Conservation (phyloP, 352 stramenopile genomes). For the Globisporangium spiculum region DNA sequence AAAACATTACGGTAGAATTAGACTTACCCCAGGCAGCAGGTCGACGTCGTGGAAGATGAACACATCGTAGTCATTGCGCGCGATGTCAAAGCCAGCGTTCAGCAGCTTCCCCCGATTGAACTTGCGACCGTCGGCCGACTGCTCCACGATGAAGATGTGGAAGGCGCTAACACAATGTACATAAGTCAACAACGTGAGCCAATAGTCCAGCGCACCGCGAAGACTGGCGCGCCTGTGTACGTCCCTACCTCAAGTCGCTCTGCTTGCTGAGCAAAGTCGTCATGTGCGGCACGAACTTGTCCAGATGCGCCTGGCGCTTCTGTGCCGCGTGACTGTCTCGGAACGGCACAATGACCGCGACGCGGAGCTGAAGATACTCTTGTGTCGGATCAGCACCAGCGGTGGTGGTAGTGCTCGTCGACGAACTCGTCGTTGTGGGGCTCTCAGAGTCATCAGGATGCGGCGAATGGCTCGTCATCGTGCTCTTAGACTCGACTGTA, state of each 20-base stretch:
- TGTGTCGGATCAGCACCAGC: not conserved
- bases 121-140: slow-evolving; percentile 91
- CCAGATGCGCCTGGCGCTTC: slow-evolving; percentile 84
- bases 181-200: too few relatives aligned
- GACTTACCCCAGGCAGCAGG: slow-evolving; percentile 76
- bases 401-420: not conserved
- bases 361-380: slow-evolving; percentile 15
- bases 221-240: not conserved
- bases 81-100: slow-evolving; percentile 94
- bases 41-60: slow-evolving; percentile 98
- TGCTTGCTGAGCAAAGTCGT: slow-evolving; percentile 63
- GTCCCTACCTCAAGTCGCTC: slow-evolving; percentile 21
- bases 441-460: not conserved
- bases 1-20: not conserved
- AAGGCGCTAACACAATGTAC: slow-evolving; percentile 35
- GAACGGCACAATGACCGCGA: slow-evolving; percentile 93
- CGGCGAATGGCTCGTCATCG: not conserved
- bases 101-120: slow-evolving; percentile 97
- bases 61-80: slow-evolving; percentile 69
- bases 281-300: slow-evolving; percentile 92
- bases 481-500: not conserved
- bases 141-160: slow-evolving; percentile 95
- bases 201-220: not conserved
- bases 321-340: slow-evolving; percentile 89
- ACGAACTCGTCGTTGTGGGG: not conserved